Evolutionary conservation across 352 stramenopile genomes (phyloP).

Genomic region (Phytophthora hibernalis): DNA sequence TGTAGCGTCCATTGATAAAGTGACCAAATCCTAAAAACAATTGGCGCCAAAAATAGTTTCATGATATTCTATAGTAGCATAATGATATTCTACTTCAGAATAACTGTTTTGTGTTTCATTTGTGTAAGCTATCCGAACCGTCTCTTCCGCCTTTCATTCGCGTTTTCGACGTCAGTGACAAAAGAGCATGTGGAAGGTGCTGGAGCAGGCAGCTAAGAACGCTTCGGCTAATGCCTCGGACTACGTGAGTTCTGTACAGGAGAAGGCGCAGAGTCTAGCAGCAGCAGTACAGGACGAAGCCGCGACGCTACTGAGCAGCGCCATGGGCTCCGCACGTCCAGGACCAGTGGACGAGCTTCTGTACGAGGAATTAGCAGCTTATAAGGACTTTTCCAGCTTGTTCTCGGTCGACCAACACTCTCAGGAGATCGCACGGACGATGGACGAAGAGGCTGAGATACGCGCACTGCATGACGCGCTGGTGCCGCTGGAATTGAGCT

Average conservation of each 20-base stretch:
- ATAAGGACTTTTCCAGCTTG: constrained; percentile 63
- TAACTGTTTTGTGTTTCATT: too few species aligned
- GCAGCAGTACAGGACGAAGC: constrained; percentile 81
- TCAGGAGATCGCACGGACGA: constrained; percentile 73
- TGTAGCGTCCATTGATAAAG: too few species aligned
- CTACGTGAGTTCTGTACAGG: constrained; percentile 76
- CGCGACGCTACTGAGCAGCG: constrained; percentile 60
- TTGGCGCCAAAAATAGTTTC: constrained; percentile 16
- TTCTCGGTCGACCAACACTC: constrained; percentile 74
- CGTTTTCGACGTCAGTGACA: not conserved
- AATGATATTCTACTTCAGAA: too few species aligned
- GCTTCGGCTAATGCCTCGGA: constrained; percentile 73
- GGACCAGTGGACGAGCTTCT: constrained; percentile 86
- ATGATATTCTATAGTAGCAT: too few species aligned
- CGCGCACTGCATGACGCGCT: constrained; percentile 67
- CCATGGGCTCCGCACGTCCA: constrained; percentile 60
- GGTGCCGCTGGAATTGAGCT: constrained; percentile 77
- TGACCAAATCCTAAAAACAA: too few species aligned
- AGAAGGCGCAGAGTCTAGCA: constrained; percentile 79
- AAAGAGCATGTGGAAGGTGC: constrained; percentile 72
- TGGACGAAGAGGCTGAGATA: constrained; percentile 65
- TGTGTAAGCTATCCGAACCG: too few species aligned
- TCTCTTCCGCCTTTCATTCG: not conserved
- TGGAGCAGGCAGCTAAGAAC: constrained; percentile 79
- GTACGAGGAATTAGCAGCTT: constrained; percentile 82